Base-by-base conservation (phyloP, 352 stramenopile genomes). In the Blastocystis sp. region DNA sequence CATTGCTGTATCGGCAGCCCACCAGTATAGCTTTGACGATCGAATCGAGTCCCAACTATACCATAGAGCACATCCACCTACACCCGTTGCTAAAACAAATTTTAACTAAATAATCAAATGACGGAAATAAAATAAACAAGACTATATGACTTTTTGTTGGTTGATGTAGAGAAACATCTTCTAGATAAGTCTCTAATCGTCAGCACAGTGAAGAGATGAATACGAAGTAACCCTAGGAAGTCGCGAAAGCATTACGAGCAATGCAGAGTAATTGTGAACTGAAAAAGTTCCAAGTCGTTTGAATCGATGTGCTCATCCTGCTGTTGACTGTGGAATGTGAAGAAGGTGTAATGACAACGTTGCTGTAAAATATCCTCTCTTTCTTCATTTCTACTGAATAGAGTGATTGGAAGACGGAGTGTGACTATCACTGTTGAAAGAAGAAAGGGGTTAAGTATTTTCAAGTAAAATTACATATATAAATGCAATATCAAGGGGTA, bases 21-120 rank as follows among this genome's bases (percentile, higher is more conserved):
- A 88, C 37, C 43, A 73, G 5, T 88, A 88, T 6, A 55, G 41
- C 24, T 56, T 59, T 18, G 76, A 59, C 16, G 76, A 26, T 34
- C 76, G 59, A 59, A 88, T 88, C 2, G 76, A 45, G 50, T 88
- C 76, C 76, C 76, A 88, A 24, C 70, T 43, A 24, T 81, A 81
- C 26, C 47, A 50, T 0, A 81, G 18, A 13, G 70, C 70, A 0
- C 11, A 41, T 65, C 70, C 70, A 50, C 70, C 70, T 39, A 65
- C 43, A 0, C 34, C 45, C 39, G 18, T 26, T 20, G 70, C 70
- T 11, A 81, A 34, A 62, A 81, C 16, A 34, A 39, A 64, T 63
- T 81, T 81, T 26, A 50, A 65, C 70, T 81, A 81, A 20, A 41
- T 3, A 9, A 9, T 63, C 11, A 34, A 4, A 18, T 24, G 8